Percentiles rank a stretch among this genome's conserved stretches.
phyloP scores from a whole-genome alignment of 805 yeast species.

The Saccharomycopsis lassenensis region DNA sequence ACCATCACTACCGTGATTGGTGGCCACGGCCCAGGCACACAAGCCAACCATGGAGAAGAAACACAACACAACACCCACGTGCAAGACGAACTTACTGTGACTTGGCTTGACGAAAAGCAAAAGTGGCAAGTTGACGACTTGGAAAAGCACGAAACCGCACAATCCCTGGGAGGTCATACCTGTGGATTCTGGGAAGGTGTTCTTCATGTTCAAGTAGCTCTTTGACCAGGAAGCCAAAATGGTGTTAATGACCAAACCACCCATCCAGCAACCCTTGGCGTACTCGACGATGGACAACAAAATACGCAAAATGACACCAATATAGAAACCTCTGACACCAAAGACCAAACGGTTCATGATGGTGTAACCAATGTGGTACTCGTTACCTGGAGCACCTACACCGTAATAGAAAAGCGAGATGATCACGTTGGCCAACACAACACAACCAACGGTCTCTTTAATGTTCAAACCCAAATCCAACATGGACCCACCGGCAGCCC shows the following conservation, averaged over 20 bases:
- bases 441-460: conserved; percentile 34
- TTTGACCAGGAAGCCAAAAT: conserved; percentile 20
- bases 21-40: conserved; percentile 26
- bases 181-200: conserved; percentile 25
- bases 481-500: conserved; percentile 36
- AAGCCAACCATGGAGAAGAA: conserved; percentile 23
- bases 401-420: conserved; percentile 34
- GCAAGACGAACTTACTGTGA: conserved; percentile 15
- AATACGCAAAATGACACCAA: conserved; percentile 21
- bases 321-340: conserved; percentile 21
- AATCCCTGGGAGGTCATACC: conserved; percentile 28
- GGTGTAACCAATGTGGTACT: conserved; percentile 39
- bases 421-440: conserved; percentile 37
- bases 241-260: conserved; percentile 20
- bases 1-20: conserved; percentile 23
- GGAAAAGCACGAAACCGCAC: conserved; percentile 28
- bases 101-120: conserved; percentile 23
- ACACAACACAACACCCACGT: conserved; percentile 7
- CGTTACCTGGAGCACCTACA: conserved; percentile 37
- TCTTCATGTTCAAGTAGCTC: conserved; percentile 23
- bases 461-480: conserved; percentile 35
- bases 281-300: conserved; percentile 21
- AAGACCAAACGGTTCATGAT: conserved; percentile 28
- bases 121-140: conserved; percentile 19
- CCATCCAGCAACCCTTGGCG: conserved; percentile 22